Base-by-base conservation (phyloP, 1,139 yeast genomes). In the Candida pseudoviswanathii region DNA sequence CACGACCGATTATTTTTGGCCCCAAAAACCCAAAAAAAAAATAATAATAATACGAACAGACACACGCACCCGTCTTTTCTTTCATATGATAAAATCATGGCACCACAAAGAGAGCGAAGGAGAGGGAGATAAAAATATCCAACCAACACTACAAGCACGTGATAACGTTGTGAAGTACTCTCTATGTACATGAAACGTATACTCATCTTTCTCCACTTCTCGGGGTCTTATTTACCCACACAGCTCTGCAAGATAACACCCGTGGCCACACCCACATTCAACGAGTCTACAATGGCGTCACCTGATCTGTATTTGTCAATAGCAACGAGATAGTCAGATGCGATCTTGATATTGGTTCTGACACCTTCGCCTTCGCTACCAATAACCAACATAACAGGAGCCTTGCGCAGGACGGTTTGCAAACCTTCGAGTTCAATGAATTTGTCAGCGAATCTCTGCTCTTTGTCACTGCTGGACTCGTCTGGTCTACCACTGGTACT, bases 291-390 rank as follows among this genome's bases (percentile, higher is more conserved):
- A 11, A 81, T 67, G 2, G 60, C 60, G 48, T 73, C 75, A 44
- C 47, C 41, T 5, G 65, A 72, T 40, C 75, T 57, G 29, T 68
- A 68, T 32, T 68, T 67, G 6, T 65, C 55, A 61, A 89, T 73
- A 25, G 81, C 79, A 7, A 84, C 92, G 48, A 80, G 70, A 59
- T 74, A 84, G 55, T 89, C 90, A 47, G 92, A 82, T 54, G 85
- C 73, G 50, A 81, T 70, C 52, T 81, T 73, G 56, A 91, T 58
- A 44, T 82, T 78, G 11, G 86, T 85, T 49, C 97, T 75, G 27
- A 91, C 82, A 31, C 97, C 97, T 16, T 74, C 74, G 6, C 96
- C 96, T 68, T 91, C 97, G 45, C 90, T 86, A 5, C 97, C 97
- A 51, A 91, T 71, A 0, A 90, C 89, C 47, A 91, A 67, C 55